Conservation (phyloP, 768 basidiomycete species). For the Tylopilus vinaceipallidus region DNA sequence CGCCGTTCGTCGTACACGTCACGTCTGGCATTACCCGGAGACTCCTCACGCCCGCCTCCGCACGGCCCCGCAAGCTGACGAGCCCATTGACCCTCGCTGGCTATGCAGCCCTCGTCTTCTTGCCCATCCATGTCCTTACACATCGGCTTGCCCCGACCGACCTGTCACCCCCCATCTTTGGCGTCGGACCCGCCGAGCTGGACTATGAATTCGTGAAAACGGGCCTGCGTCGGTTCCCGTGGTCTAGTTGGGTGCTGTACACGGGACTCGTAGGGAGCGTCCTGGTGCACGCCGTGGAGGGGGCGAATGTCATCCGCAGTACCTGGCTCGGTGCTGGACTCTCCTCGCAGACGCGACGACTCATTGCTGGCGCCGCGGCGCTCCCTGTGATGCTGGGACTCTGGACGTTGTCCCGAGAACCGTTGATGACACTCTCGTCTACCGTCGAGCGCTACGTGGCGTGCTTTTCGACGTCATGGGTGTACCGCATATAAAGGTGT, state of each 20-base stretch:
- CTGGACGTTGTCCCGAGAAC: conserved; percentile 52
- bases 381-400: conserved; percentile 59
- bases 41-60: conserved; percentile 40
- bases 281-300: conserved; percentile 63
- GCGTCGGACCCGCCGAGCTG: conserved; percentile 48
- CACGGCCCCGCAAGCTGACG: conserved; percentile 34
- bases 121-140: conserved; percentile 67
- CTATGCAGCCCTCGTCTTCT: conserved; percentile 55
- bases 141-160: conserved; percentile 59
- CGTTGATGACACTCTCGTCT: conserved; percentile 52
- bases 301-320: conserved; percentile 50
- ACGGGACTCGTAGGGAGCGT: conserved; percentile 55
- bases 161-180: conserved; percentile 35
- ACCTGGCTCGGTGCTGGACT: conserved; percentile 35
- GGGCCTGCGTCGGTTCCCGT: conserved; percentile 61
- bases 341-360: conserved; percentile 22
- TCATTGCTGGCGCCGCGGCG: conserved; percentile 36
- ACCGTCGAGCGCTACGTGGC: conserved; percentile 50
- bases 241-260: conserved; percentile 62
- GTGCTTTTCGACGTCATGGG: conserved; percentile 43
- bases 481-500: conserved; percentile 48
- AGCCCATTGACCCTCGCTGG: conserved; percentile 58
- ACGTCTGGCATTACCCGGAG: conserved; percentile 60
- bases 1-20: conserved; percentile 66
- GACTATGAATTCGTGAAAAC: conserved; percentile 83